These are phyloP conservation scores for Ustilago nuda DNA, from an alignment of 1,284 basidiomycete species.

Conservation along the genomic window DNA sequence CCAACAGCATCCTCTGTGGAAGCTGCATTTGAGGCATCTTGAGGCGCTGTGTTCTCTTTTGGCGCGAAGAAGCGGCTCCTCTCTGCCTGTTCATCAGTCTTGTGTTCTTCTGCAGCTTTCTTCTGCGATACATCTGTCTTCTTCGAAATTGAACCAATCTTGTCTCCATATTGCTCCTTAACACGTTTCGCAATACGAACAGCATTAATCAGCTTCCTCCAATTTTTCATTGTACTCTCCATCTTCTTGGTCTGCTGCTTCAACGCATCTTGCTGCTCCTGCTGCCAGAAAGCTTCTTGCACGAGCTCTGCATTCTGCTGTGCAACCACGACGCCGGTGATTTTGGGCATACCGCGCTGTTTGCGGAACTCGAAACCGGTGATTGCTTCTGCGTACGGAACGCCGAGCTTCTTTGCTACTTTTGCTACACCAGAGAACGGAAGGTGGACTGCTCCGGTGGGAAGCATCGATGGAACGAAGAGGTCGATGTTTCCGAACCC, in stretches of 20 bases:
- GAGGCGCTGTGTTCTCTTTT: not conserved
- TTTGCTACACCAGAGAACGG: constrained; percentile 77
- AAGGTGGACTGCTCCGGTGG: constrained; percentile 84
- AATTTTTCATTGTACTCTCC: constrained; percentile 85
- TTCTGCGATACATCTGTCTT: constrained; percentile 1
- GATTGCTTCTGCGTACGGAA: constrained; percentile 93
- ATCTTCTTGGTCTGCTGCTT: constrained; percentile 78
- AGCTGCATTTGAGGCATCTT: not conserved
- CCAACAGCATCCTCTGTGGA: not conserved
- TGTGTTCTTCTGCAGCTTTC: constrained; percentile 5
- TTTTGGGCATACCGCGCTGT: constrained; percentile 83
- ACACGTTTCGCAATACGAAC: constrained; percentile 85
- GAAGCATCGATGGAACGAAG: constrained; percentile 94
- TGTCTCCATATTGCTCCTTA: constrained; percentile 78
- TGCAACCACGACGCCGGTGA: constrained; percentile 88
- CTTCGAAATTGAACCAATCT: constrained; percentile 17
- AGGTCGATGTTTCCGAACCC: constrained; percentile 97
- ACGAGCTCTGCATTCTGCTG: constrained; percentile 80
- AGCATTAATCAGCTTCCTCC: constrained; percentile 87
- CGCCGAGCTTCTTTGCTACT: constrained; percentile 84
- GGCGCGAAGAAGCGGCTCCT: constrained; percentile 35
- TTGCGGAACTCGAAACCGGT: constrained; percentile 96
- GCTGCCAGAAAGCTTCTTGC: constrained; percentile 88
- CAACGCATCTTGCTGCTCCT: constrained; percentile 81
- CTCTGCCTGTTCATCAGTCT: constrained; percentile 11